These are phyloP conservation scores for Acidomyces sp. DNA, from an alignment of 495 filamentous ascomycete species.

Conservation along the genomic window DNA sequence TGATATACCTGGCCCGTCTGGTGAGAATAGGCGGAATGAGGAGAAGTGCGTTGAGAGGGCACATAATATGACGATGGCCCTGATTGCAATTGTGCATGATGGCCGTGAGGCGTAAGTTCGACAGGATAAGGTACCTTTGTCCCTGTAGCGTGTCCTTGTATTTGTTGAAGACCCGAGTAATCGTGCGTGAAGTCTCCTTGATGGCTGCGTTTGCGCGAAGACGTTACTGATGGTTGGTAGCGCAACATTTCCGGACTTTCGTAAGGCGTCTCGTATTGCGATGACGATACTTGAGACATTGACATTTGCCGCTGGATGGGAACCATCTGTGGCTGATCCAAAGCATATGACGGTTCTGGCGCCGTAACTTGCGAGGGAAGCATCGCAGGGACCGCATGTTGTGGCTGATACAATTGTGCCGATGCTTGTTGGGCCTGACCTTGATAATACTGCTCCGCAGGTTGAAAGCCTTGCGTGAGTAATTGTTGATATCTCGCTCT, in stretches of 20 bases:
- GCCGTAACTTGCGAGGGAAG: constrained; percentile 16
- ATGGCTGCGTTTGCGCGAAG: constrained; percentile 10
- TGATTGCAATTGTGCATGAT: constrained; percentile 24
- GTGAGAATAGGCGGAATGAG: constrained; percentile 10
- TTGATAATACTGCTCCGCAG: constrained; percentile 2
- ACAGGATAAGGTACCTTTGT: constrained; percentile 11
- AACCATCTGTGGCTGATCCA: constrained; percentile 15
- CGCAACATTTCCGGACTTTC: constrained; percentile 12
- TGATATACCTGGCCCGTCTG: constrained; percentile 13
- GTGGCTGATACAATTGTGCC: constrained; percentile 16
- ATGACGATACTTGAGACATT: constrained; percentile 10
- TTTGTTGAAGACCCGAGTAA: constrained; percentile 18
- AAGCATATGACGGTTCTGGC: constrained; percentile 10
- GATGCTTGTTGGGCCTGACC: constrained; percentile 1
- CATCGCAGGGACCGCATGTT: constrained; percentile 14
- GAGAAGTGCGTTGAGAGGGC: constrained; percentile 4
- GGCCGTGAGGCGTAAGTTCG: constrained; percentile 26
- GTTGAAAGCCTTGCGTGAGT: constrained; percentile 15
- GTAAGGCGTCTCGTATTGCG: constrained; percentile 14
- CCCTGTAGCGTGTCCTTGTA: constrained; percentile 20
- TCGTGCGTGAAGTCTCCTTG: constrained; percentile 12
- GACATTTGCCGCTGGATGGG: constrained; percentile 11
- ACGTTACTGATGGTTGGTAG: constrained; percentile 5
- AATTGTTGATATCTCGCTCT: constrained; percentile 11
- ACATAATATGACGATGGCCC: constrained; percentile 4